A percentile compares a stretch with the other conserved stretches of the same genome.
phyloP scores from a whole-genome alignment of 73 alveolate genomes.

The Symbiodinium pilosum region DNA sequence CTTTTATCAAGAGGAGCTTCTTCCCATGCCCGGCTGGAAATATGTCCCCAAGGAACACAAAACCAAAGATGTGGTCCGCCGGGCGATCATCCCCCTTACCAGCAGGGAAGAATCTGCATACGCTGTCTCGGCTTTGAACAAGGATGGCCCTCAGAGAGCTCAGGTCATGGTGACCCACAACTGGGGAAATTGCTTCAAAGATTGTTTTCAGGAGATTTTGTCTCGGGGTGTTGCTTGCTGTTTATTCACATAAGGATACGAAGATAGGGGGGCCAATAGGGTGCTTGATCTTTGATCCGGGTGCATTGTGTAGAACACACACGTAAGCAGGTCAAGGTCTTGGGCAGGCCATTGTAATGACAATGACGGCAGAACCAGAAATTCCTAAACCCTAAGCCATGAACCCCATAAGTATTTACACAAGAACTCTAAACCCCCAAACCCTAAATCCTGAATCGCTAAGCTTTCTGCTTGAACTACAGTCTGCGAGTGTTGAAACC shows the following conservation, averaged over 20 bases:
- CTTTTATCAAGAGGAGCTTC: background rate
- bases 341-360: background rate
- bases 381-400: no score
- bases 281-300: constrained; percentile 8
- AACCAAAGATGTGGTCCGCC: constrained; percentile 62
- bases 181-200: constrained; percentile 26
- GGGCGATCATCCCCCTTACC: constrained; percentile 78
- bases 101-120: constrained; percentile 6
- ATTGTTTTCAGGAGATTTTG: background rate
- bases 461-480: background rate
- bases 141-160: constrained; percentile 34
- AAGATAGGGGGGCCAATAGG: background rate
- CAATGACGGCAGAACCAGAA: no score
- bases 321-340: background rate
- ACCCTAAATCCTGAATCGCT: background rate
- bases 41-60: constrained; percentile 7
- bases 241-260: background rate
- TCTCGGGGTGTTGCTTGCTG: background rate
- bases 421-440: background rate
- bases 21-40: constrained; percentile 15
- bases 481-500: no score
- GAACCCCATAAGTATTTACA: background rate
- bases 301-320: no score
- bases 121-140: constrained; percentile 35
- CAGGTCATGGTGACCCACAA: constrained; percentile 71